These are phyloP conservation scores for Hymenochaete sp. DNA, from an alignment of 1,284 basidiomycete species.

Conservation along the genomic window DNA sequence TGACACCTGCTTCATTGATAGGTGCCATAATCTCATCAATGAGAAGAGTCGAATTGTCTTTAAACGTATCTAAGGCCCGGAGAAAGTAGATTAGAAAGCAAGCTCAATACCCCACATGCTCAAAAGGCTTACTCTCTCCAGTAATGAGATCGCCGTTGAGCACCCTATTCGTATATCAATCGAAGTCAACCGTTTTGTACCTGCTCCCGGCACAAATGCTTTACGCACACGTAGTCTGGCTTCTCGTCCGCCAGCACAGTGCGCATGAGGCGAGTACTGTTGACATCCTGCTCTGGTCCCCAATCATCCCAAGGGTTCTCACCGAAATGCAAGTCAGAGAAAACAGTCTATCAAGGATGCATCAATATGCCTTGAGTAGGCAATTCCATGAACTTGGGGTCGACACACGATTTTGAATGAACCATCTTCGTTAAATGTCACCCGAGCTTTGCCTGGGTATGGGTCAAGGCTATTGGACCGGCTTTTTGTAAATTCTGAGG, in stretches of 20 bases:
- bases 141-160: slow-evolving; percentile 60
- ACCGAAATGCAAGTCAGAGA: slow-evolving; percentile 61
- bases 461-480: slow-evolving; percentile 14
- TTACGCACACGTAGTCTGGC: slow-evolving; percentile 55
- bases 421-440: slow-evolving; percentile 30
- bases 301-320: slow-evolving; percentile 61
- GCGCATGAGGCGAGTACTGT: slow-evolving; percentile 48
- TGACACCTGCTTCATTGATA: slow-evolving; percentile 36
- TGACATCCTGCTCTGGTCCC: slow-evolving; percentile 54
- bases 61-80: slow-evolving; percentile 47
- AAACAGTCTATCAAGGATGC: slow-evolving; percentile 41
- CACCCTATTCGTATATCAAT: slow-evolving; percentile 35
- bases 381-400: neutral
- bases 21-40: slow-evolving; percentile 44
- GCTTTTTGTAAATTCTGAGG: too few species aligned
- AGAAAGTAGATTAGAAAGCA: neutral
- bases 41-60: slow-evolving; percentile 41
- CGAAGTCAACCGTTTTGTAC: too few species aligned
- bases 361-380: too few species aligned
- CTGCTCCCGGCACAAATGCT: neutral
- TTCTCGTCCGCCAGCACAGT: slow-evolving; percentile 41
- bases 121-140: slow-evolving; percentile 43
- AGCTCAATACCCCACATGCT: neutral
- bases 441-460: slow-evolving; percentile 17
- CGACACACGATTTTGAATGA: slow-evolving; percentile 44